Conservation (phyloP, 2,329 filamentous ascomycete species). For the Pseudogymnoascus sp. region DNA sequence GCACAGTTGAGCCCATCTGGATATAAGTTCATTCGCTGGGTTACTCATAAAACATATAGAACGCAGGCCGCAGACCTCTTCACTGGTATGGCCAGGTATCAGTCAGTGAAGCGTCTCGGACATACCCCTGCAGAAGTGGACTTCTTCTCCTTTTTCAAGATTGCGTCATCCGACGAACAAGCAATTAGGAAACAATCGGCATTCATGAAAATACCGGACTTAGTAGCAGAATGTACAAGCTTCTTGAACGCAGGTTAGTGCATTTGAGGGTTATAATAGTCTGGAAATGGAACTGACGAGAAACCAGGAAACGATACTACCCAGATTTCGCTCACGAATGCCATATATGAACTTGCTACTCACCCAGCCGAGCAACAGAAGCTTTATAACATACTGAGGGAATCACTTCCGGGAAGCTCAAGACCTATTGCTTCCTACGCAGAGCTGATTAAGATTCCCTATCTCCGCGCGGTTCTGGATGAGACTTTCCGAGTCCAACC, state of each 20-base stretch:
- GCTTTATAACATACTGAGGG: not conserved
- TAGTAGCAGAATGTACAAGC: conserved; percentile 13
- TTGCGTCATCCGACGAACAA: conserved; percentile 8
- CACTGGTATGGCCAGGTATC: conserved; percentile 13
- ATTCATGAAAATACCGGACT: conserved; percentile 9
- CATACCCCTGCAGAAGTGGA: conserved; percentile 9
- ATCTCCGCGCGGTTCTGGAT: not conserved
- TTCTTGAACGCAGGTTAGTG: conserved; percentile 13
- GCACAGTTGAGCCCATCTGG: not conserved
- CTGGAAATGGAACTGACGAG: not conserved
- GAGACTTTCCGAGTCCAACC: conserved; percentile 2
- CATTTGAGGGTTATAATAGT: not conserved
- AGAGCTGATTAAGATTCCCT: not conserved
- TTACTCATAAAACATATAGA: not conserved
- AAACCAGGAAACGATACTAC: conserved; percentile 13
- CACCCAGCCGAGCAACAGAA: conserved; percentile 12
- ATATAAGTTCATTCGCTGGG: not conserved
- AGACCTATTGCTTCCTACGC: not conserved
- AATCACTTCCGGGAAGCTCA: not conserved
- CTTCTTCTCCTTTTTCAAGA: conserved; percentile 12
- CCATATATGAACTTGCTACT: conserved; percentile 13
- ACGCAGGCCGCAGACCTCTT: conserved; percentile 9
- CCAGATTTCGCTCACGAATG: conserved; percentile 13
- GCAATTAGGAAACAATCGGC: not conserved
- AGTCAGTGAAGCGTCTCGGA: conserved; percentile 8